Conservation (phyloP, 2,329 filamentous ascomycete species). For the Trichoderma sp. region DNA sequence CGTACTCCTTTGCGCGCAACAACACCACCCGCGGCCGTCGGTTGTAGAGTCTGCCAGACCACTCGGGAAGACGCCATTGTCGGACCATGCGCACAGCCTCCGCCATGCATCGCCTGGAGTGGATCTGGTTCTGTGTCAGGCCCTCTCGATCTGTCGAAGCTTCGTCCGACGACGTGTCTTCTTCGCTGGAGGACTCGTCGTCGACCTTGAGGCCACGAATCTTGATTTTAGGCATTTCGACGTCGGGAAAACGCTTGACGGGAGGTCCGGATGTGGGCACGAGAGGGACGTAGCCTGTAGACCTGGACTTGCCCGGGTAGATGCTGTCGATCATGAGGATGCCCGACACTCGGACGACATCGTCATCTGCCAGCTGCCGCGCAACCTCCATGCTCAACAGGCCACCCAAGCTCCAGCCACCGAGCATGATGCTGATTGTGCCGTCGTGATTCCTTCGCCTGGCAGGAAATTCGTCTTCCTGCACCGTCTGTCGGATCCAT, state of each 20-base stretch:
- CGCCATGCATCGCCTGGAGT: slow-evolving; percentile 42
- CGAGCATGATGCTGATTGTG: slow-evolving; percentile 47
- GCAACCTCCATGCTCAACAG: slow-evolving; percentile 54
- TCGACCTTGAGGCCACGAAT: slow-evolving; percentile 17
- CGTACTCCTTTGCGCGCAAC: slow-evolving; percentile 45
- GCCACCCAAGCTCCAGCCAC: slow-evolving; percentile 59
- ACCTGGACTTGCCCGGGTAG: slow-evolving; percentile 35
- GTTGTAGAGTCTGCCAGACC: slow-evolving; percentile 33
- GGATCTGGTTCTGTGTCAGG: slow-evolving; percentile 38
- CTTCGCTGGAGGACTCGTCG: slow-evolving; percentile 20
- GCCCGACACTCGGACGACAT: slow-evolving; percentile 45
- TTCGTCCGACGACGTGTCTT: neutral
- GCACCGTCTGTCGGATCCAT: slow-evolving; percentile 45
- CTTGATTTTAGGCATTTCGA: neutral
- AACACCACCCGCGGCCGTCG: slow-evolving; percentile 46
- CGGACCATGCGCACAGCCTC: slow-evolving; percentile 45
- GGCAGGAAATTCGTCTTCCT: slow-evolving; percentile 32
- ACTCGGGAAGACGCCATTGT: slow-evolving; percentile 44
- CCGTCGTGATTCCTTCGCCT: slow-evolving; percentile 31
- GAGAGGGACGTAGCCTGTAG: neutral
- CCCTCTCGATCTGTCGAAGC: slow-evolving; percentile 27
- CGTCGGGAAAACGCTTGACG: neutral
- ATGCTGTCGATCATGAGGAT: slow-evolving; percentile 57
- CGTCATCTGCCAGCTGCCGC: slow-evolving; percentile 41
- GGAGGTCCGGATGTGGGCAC: neutral